These are phyloP conservation scores for Acacia concinna DNA, from an alignment of 331 rosid species.

Conservation along the genomic window DNA sequence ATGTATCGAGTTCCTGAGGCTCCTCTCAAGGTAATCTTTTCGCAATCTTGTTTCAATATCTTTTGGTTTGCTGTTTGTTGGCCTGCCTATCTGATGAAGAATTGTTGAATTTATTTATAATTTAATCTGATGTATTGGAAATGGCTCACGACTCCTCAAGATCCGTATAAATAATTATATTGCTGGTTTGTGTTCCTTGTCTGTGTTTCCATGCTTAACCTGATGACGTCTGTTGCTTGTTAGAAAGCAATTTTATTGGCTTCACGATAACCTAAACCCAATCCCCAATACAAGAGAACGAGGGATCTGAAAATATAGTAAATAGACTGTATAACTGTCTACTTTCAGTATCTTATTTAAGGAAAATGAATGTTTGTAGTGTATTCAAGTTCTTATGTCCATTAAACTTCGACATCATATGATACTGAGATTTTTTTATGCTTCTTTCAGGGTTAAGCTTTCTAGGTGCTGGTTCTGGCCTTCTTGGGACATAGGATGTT, in stretches of 20 bases:
- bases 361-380: neutral
- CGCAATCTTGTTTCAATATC: neutral
- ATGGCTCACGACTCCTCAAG: neutral
- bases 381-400: neutral
- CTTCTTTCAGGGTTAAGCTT: constrained; percentile 36
- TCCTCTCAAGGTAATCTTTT: constrained; percentile 27
- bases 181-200: neutral
- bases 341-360: neutral
- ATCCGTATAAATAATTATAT: neutral
- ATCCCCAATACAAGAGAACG: neutral
- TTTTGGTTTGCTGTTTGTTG: neutral
- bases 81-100: neutral
- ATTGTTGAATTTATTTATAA: neutral
- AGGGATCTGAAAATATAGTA: neutral
- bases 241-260: neutral
- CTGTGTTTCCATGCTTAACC: neutral
- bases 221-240: constrained; percentile 9
- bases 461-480: neutral
- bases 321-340: neutral
- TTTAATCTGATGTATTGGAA: neutral
- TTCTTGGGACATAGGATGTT: constrained; percentile 4
- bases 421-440: constrained; percentile 15
- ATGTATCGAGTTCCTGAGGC: constrained; percentile 21
- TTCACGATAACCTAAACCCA: neutral
- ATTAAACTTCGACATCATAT: constrained; percentile 1